These are phyloP conservation scores for Cyberlindnera xylosilytica DNA, from an alignment of 805 yeast genomes.

Conservation along the genomic window DNA sequence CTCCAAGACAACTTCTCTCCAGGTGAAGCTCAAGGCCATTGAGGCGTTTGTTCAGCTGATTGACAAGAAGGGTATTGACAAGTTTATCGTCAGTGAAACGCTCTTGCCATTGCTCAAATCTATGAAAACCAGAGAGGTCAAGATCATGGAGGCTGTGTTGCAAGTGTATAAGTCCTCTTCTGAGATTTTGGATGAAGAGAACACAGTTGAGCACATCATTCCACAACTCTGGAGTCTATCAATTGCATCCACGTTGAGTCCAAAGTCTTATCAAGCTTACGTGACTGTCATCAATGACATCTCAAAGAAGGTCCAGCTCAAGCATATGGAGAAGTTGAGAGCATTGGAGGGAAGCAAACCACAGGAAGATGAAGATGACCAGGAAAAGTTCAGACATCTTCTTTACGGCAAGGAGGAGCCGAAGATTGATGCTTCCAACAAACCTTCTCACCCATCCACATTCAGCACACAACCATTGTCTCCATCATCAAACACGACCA, in stretches of 20 bases:
- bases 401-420: conserved; percentile 18
- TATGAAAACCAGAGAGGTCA: conserved; percentile 73
- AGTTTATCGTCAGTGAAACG: conserved; percentile 68
- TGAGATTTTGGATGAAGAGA: conserved; percentile 44
- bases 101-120: conserved; percentile 74
- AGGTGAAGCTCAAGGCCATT: conserved; percentile 70
- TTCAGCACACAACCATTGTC: conserved; percentile 20
- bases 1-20: conserved; percentile 78
- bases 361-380: conserved; percentile 24
- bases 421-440: conserved; percentile 2
- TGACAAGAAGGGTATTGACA: conserved; percentile 61
- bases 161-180: conserved; percentile 36
- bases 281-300: conserved; percentile 39
- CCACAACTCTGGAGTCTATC: conserved; percentile 53
- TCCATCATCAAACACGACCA: conserved; percentile 11
- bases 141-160: conserved; percentile 52
- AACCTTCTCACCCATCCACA: conserved; percentile 10
- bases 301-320: conserved; percentile 41
- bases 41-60: conserved; percentile 57
- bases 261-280: conserved; percentile 39
- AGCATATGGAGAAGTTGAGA: conserved; percentile 35
- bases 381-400: conserved; percentile 21
- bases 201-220: conserved; percentile 48
- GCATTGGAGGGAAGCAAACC: conserved; percentile 24
- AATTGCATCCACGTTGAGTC: conserved; percentile 41